phyloP scores from a whole-genome alignment of 148 eudicot species.

The Diospyros kaki region DNA sequence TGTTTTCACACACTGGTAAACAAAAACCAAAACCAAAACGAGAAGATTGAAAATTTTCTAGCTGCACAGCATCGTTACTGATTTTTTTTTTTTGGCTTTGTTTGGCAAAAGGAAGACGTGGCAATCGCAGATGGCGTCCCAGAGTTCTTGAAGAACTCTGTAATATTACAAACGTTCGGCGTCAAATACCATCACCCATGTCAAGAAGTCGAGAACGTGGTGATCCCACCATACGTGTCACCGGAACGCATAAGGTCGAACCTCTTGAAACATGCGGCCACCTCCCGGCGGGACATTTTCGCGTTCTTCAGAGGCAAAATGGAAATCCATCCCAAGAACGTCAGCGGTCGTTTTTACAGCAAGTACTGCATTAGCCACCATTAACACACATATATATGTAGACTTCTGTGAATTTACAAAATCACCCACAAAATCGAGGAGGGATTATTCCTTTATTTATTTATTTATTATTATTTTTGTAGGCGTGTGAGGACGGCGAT shows the following conservation, averaged over 20 bases:
- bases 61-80: neutral
- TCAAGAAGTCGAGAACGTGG: slow-evolving; percentile 60
- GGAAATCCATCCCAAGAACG: slow-evolving; percentile 83
- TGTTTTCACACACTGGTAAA: slow-evolving; percentile 83
- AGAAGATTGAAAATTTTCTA: neutral
- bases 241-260: slow-evolving; percentile 50
- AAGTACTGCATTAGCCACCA: slow-evolving; percentile 31
- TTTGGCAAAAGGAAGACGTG: slow-evolving; percentile 50
- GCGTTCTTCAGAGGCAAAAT: slow-evolving; percentile 88
- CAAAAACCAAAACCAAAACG: neutral
- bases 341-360: slow-evolving; percentile 93
- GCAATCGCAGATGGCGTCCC: slow-evolving; percentile 75
- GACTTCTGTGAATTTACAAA: no score
- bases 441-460: no score
- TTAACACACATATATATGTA: no score
- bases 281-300: slow-evolving; percentile 65
- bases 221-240: slow-evolving; percentile 67
- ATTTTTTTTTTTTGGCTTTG: slow-evolving; percentile 1
- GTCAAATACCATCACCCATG: slow-evolving; percentile 69
- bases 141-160: slow-evolving; percentile 44
- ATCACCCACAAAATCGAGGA: no score
- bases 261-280: slow-evolving; percentile 35
- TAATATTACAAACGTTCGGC: slow-evolving; percentile 74
- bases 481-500: slow-evolving; percentile 75
- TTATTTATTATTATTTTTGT: neutral